These are phyloP conservation scores for Eurotiales sp. DNA, from an alignment of 2,329 filamentous ascomycete genomes.

Conservation along the genomic window DNA sequence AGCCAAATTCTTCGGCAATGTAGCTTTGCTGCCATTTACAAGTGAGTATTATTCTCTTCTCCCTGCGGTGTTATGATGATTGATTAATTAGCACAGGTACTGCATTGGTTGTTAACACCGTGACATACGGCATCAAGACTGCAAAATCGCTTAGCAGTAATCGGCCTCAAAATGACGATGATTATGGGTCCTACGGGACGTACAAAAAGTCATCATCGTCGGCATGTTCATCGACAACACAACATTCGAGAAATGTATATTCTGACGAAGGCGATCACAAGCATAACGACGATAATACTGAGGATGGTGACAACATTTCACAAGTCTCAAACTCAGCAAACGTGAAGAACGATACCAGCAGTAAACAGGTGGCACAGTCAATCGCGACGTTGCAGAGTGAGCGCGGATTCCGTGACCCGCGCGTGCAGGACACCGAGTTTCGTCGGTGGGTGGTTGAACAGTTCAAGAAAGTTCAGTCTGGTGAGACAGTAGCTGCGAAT, in stretches of 20 bases:
- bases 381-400: neutral
- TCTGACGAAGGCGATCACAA: too few species aligned
- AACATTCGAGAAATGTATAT: too few species aligned
- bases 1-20: neutral
- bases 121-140: neutral
- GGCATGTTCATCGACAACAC: too few species aligned
- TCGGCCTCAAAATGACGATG: neutral
- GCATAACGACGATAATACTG: too few species aligned
- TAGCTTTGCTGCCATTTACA: neutral
- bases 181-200: neutral
- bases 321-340: too few species aligned
- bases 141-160: neutral
- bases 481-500: too few species aligned
- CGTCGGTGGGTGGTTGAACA: too few species aligned
- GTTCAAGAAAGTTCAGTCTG: too few species aligned
- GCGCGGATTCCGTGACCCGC: neutral
- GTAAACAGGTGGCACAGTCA: neutral
- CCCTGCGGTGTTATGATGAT: neutral
- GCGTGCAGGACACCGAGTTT: neutral
- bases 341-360: neutral
- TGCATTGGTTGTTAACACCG: neutral
- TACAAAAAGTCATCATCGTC: neutral
- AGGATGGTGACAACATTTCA: too few species aligned
- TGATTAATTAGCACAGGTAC: neutral
- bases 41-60: neutral